Evolutionary conservation across 345 rosid genomes (phyloP).

Genomic region (Excoecaria agallocha): DNA sequence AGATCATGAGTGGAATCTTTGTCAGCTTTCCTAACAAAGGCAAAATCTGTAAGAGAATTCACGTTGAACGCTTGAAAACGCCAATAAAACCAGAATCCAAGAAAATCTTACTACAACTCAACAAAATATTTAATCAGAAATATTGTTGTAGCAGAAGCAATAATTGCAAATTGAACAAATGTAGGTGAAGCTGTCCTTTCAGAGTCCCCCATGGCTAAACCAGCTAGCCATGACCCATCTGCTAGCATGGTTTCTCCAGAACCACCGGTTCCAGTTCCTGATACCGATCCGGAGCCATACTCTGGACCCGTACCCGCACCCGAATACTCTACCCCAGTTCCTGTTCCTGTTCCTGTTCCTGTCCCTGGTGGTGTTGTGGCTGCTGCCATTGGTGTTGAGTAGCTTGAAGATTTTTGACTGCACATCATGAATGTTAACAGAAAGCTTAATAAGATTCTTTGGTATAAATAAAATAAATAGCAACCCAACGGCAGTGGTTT

Average conservation of each 20-base stretch:
- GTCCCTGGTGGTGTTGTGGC: constrained; percentile 30
- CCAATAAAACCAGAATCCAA: neutral
- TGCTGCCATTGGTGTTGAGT: constrained; percentile 49
- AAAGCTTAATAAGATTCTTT: constrained; percentile 5
- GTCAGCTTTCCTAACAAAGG: constrained; percentile 30
- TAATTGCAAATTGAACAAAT: constrained; percentile 14
- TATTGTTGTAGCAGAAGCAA: constrained; percentile 21
- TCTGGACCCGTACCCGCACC: constrained; percentile 15
- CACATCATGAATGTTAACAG: neutral
- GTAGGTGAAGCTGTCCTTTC: constrained; percentile 27
- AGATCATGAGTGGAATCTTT: constrained; percentile 27
- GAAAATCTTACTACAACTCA: constrained; percentile 5
- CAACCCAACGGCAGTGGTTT: constrained; percentile 17
- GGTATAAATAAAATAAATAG: constrained; percentile 1
- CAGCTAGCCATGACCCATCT: constrained; percentile 87
- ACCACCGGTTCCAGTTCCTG: constrained; percentile 20
- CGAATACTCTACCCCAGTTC: constrained; percentile 6
- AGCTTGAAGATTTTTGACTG: constrained; percentile 82
- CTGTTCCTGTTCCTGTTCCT: no score
- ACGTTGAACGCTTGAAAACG: constrained; percentile 17
- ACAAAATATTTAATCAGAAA: neutral
- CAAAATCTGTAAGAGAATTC: constrained; percentile 32
- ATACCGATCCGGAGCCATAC: constrained; percentile 20
- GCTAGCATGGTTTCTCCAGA: constrained; percentile 55
- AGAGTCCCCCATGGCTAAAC: constrained; percentile 87